A percentile compares a stretch with the other conserved stretches of the same genome.
phyloP scores from a whole-genome alignment of 495 filamentous ascomycete genomes.

The Lasiosphaeriaceae sp. region DNA sequence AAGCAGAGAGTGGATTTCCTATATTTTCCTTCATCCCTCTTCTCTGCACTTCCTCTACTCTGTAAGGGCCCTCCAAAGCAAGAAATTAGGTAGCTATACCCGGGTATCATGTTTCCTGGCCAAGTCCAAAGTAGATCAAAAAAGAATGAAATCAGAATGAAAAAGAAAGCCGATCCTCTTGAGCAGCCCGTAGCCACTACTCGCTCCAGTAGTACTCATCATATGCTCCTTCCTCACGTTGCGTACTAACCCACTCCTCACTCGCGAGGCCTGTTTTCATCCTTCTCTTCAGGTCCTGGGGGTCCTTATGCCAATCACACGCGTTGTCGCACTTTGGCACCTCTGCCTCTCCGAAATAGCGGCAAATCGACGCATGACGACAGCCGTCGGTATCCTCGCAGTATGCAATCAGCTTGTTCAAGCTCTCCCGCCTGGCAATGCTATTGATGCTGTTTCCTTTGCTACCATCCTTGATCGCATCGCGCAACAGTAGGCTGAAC shows the following conservation, averaged over 20 bases:
- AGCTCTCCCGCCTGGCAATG: constrained; percentile 39
- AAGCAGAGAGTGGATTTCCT: too few relatives aligned
- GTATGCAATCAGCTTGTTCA: constrained; percentile 65
- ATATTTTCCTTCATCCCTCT: too few relatives aligned
- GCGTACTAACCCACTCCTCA: constrained; percentile 73
- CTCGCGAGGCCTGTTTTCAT: constrained; percentile 60
- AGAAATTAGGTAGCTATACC: too few relatives aligned
- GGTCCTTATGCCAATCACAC: constrained; percentile 87
- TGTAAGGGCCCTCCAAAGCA: too few relatives aligned
- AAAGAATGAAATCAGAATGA: not conserved
- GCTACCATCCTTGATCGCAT: constrained; percentile 29
- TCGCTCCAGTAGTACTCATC: constrained; percentile 36
- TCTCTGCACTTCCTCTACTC: too few relatives aligned
- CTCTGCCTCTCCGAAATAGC: constrained; percentile 73
- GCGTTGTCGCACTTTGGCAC: constrained; percentile 71
- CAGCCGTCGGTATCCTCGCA: constrained; percentile 73
- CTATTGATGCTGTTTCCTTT: constrained; percentile 12
- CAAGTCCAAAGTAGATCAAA: too few relatives aligned
- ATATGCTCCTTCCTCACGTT: constrained; percentile 56
- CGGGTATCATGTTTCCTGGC: not conserved
- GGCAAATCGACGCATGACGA: constrained; percentile 70
- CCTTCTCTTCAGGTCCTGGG: constrained; percentile 54
- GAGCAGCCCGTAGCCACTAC: constrained; percentile 3
- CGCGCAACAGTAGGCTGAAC: constrained; percentile 49
- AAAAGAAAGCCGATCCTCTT: not conserved